Conservation (phyloP, 1,284 basidiomycete species). For the Ustilago bromivora region DNA sequence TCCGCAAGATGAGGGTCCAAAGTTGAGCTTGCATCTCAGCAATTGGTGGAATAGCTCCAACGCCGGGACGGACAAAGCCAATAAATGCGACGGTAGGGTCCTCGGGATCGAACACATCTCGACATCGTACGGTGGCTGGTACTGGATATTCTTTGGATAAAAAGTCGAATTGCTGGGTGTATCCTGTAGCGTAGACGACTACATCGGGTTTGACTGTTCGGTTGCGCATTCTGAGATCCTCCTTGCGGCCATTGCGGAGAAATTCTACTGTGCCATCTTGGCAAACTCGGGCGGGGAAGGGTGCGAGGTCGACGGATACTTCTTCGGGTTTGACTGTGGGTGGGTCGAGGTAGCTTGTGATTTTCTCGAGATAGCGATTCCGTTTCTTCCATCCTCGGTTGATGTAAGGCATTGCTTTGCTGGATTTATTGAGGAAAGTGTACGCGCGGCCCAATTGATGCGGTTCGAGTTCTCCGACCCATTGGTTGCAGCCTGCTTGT, state of each 20-base stretch:
- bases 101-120: conserved; percentile 73
- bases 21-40: conserved; percentile 78
- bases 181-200: conserved; percentile 72
- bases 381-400: conserved; percentile 73
- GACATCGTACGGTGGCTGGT: conserved; percentile 74
- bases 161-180: conserved; percentile 74
- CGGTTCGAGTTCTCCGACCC: conserved; percentile 76
- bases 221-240: conserved; percentile 72
- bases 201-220: conserved; percentile 73
- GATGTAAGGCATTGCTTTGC: conserved; percentile 64
- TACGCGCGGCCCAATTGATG: conserved; percentile 75
- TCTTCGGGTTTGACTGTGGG: conserved; percentile 73
- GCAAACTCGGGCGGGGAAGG: conserved; percentile 75
- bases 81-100: conserved; percentile 76
- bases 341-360: conserved; percentile 69
- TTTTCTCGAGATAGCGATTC: conserved; percentile 66
- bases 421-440: conserved; percentile 71
- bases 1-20: conserved; percentile 74
- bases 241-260: conserved; percentile 70
- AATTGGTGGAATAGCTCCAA: conserved; percentile 77
- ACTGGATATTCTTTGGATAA: conserved; percentile 73
- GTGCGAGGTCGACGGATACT: conserved; percentile 75
- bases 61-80: conserved; percentile 76
- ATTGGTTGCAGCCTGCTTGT: conserved; percentile 78
- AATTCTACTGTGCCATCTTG: conserved; percentile 74